Evolutionary conservation across 2,329 filamentous ascomycete species (phyloP).

Genomic region (Sporothrix pseudoabietina): DNA sequence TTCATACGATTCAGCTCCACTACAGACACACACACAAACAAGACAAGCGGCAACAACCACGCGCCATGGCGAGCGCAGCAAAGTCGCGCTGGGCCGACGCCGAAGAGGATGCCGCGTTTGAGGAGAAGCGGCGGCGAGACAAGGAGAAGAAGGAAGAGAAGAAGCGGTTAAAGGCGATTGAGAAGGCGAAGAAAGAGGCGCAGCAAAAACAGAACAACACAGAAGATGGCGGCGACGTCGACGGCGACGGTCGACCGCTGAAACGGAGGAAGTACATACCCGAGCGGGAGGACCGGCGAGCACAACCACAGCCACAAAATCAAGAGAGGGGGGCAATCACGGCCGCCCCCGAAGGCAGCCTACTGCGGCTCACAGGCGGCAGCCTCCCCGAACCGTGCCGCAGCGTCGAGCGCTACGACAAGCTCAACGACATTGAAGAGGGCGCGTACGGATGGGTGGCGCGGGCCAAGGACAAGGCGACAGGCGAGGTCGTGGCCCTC

Average conservation of each 20-base stretch:
- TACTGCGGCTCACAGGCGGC: conserved; percentile 71
- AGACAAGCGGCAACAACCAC: not conserved
- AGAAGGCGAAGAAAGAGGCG: conserved; percentile 42
- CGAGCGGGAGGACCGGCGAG: conserved; percentile 41
- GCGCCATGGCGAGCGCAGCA: conserved; percentile 58
- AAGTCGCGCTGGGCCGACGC: conserved; percentile 88
- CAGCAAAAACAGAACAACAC: conserved; percentile 37
- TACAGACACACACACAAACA: not conserved
- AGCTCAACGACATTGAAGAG: conserved; percentile 95
- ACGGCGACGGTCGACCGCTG: conserved; percentile 51
- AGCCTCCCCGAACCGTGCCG: conserved; percentile 67
- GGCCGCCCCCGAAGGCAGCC: conserved; percentile 46
- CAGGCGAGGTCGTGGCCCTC: conserved; percentile 81
- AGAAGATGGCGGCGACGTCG: conserved; percentile 37
- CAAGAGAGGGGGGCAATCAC: not conserved
- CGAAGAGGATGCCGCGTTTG: conserved; percentile 75
- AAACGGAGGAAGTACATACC: conserved; percentile 65
- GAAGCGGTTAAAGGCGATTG: conserved; percentile 72
- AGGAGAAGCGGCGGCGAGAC: conserved; percentile 72
- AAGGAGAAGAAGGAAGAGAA: conserved; percentile 94
- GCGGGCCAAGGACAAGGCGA: conserved; percentile 71
- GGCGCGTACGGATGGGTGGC: conserved; percentile 95
- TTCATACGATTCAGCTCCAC: not conserved
- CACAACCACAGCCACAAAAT: conserved; percentile 34
- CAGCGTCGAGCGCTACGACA: conserved; percentile 85